Conservation (phyloP, 306 rosid genomes). For the Nissolia schottii region DNA sequence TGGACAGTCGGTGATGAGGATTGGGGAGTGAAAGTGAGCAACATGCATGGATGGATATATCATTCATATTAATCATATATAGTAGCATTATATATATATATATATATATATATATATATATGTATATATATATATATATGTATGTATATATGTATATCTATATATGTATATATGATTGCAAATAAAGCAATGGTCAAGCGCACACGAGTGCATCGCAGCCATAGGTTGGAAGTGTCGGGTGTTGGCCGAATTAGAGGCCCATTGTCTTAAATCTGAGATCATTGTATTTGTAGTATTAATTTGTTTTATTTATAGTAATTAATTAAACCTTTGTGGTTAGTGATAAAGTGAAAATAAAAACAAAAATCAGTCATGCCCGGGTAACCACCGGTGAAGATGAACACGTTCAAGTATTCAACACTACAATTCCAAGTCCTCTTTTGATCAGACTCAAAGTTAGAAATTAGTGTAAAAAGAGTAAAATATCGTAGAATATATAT, state of each 20-base stretch:
- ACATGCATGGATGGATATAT: too few relatives aligned
- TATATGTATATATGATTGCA: background rate
- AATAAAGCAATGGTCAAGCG: constrained; percentile 10
- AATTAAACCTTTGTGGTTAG: too few relatives aligned
- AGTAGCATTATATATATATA: too few relatives aligned
- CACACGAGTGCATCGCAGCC: constrained; percentile 47
- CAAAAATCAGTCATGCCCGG: background rate
- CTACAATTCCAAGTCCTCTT: background rate
- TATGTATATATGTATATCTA: too few relatives aligned
- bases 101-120: too few relatives aligned
- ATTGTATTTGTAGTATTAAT: background rate
- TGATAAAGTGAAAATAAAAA: too few relatives aligned
- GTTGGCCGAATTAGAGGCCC: constrained; percentile 30
- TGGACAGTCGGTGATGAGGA: constrained; percentile 14
- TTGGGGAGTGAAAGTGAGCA: background rate
- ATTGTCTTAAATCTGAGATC: background rate
- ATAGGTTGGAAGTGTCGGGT: constrained; percentile 42
- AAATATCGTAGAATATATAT: too few relatives aligned
- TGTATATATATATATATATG: too few relatives aligned
- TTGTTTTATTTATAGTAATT: too few relatives aligned
- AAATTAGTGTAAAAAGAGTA: too few relatives aligned
- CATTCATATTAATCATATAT: too few relatives aligned
- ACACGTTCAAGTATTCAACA: background rate
- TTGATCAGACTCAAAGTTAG: background rate
- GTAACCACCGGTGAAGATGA: background rate